Conservation (phyloP, 345 rosid species). For the Luvunga scandens region DNA sequence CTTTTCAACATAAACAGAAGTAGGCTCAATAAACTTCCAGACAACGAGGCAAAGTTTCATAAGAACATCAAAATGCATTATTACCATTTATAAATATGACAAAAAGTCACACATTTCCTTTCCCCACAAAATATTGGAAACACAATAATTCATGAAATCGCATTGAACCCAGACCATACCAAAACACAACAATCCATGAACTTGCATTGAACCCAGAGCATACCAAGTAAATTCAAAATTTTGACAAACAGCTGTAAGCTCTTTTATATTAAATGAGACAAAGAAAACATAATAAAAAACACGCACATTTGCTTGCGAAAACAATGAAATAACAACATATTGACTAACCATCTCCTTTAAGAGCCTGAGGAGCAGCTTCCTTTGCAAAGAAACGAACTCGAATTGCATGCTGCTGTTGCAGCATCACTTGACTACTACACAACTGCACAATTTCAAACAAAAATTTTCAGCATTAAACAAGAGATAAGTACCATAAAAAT, state of each 20-base stretch:
- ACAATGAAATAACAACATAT: background rate
- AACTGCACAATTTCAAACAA: constrained; percentile 42
- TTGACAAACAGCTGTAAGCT: background rate
- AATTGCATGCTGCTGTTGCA: constrained; percentile 50
- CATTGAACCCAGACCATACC: background rate
- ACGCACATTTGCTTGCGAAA: background rate
- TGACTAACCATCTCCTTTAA: constrained; percentile 85
- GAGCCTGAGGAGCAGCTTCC: constrained; percentile 62
- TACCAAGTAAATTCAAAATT: background rate
- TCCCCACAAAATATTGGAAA: background rate
- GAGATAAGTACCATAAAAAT: background rate
- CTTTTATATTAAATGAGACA: no score
- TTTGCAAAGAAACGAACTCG: constrained; percentile 72
- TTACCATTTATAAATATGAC: background rate
- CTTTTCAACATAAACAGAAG: constrained; percentile 34
- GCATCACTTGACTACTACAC: constrained; percentile 38
- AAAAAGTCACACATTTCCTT: background rate
- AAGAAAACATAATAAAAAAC: background rate
- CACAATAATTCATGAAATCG: background rate
- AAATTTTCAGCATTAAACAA: background rate
- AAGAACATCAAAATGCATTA: background rate
- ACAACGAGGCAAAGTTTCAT: background rate
- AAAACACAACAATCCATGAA: background rate
- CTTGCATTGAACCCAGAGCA: background rate
- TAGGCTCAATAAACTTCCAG: constrained; percentile 4